Percentiles rank a stretch among this genome's conserved stretches.
Evolutionary conservation across 2,329 filamentous ascomycete genomes (phyloP).

Genomic region (Rhynchosporium secalis): DNA sequence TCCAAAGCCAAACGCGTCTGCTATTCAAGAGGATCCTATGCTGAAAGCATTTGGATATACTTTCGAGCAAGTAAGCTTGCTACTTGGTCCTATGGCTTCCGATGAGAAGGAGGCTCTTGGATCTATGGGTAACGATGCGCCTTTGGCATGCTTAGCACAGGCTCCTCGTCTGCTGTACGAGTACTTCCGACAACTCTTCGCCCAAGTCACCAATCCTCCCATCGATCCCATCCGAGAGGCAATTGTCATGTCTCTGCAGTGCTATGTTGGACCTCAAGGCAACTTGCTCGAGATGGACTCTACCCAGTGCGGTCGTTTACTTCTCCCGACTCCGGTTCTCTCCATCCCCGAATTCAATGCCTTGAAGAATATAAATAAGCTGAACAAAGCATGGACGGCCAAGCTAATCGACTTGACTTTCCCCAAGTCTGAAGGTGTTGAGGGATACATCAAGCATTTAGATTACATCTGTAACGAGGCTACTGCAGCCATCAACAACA

Average conservation of each 20-base stretch:
- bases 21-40: constrained; percentile 80
- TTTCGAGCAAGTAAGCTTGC: constrained; percentile 88
- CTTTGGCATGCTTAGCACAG: constrained; percentile 85
- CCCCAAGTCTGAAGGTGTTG: constrained; percentile 77
- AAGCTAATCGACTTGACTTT: constrained; percentile 92
- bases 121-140: constrained; percentile 97
- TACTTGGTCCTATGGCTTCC: constrained; percentile 92
- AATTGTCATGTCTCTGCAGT: constrained; percentile 96
- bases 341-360: constrained; percentile 90
- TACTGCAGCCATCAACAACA: constrained; percentile 78
- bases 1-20: constrained; percentile 64
- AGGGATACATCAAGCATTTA: constrained; percentile 83
- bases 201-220: constrained; percentile 95
- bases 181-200: constrained; percentile 97
- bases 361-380: constrained; percentile 70
- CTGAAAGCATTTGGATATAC: constrained; percentile 91
- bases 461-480: constrained; percentile 86
- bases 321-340: constrained; percentile 85
- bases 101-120: constrained; percentile 96
- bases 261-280: constrained; percentile 93
- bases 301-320: constrained; percentile 81
- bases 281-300: constrained; percentile 93
- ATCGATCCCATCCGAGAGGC: constrained; percentile 97
- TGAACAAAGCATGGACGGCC: constrained; percentile 81
- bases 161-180: constrained; percentile 88